phyloP scores from a whole-genome alignment of 192 early-diverging fungal genomes.

The Spizellomyces sp. region DNA sequence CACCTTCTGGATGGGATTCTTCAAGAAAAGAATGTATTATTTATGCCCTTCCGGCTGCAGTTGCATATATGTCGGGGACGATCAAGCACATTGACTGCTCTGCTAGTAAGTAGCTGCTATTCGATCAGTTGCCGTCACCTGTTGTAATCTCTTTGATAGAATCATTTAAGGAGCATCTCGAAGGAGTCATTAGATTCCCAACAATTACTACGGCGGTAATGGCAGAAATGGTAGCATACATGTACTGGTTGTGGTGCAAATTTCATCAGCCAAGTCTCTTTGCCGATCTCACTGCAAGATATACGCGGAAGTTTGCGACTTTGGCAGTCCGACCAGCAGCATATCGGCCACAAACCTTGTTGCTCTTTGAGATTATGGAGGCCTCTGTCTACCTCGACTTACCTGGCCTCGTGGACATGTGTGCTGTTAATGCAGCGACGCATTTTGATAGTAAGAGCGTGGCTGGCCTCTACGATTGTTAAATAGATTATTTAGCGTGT shows the following conservation, averaged over 20 bases:
- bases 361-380: constrained; percentile 27
- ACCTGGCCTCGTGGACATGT: constrained; percentile 21
- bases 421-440: constrained; percentile 13
- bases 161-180: constrained; percentile 13
- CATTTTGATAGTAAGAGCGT: constrained; percentile 13
- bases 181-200: constrained; percentile 11
- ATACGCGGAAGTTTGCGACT: background rate
- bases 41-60: constrained; percentile 2
- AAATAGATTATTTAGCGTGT: too few relatives aligned
- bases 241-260: constrained; percentile 24
- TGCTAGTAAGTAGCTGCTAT: constrained; percentile 2
- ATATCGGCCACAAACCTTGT: constrained; percentile 5
- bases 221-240: constrained; percentile 12
- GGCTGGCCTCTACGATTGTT: too few relatives aligned
- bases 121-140: background rate
- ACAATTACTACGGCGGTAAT: background rate
- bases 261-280: background rate
- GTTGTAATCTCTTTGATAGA: background rate
- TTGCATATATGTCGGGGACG: constrained; percentile 23
- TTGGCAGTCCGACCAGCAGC: background rate
- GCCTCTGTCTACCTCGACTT: constrained; percentile 31
- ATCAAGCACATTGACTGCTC: constrained; percentile 11
- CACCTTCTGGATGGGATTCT: too few relatives aligned
- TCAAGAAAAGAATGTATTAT: too few relatives aligned
- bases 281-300: background rate